Evolutionary conservation across 441 rosid genomes (phyloP).

Genomic region (Bocquillonia castaneifolia): DNA sequence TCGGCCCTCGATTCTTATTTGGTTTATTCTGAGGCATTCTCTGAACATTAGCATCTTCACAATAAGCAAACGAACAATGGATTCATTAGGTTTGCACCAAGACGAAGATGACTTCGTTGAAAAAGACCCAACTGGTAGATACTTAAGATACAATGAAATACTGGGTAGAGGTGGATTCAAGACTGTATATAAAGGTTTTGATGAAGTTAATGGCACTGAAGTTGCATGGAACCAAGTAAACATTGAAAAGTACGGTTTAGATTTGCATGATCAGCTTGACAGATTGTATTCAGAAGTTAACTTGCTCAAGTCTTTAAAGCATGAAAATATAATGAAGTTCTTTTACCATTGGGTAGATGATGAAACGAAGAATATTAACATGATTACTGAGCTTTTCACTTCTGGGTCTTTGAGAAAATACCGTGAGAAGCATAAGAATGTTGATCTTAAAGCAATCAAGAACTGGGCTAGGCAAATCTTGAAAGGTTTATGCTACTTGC

Average conservation of each 20-base stretch:
- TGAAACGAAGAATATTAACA: conserved; percentile 49
- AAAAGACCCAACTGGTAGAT: conserved; percentile 64
- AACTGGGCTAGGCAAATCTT: conserved; percentile 74
- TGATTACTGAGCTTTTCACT: conserved; percentile 70
- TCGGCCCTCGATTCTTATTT: too few species aligned
- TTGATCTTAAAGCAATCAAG: conserved; percentile 68
- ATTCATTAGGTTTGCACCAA: too few species aligned
- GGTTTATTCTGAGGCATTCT: too few species aligned
- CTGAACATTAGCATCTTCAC: too few species aligned
- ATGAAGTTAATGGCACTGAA: conserved; percentile 65
- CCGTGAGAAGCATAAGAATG: conserved; percentile 56
- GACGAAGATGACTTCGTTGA: too few species aligned
- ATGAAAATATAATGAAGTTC: conserved; percentile 56
- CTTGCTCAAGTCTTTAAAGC: conserved; percentile 54
- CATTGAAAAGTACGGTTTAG: conserved; percentile 52
- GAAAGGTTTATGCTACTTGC: conserved; percentile 54
- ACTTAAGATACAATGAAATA: conserved; percentile 58
- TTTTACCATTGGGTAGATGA: conserved; percentile 64
- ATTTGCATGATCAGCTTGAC: conserved; percentile 59
- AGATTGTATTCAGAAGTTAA: conserved; percentile 64
- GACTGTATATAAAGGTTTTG: conserved; percentile 80
- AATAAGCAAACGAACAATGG: too few species aligned
- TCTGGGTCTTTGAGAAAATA: conserved; percentile 63
- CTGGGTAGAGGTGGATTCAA: conserved; percentile 85
- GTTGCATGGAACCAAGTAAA: conserved; percentile 74